Base-by-base conservation (phyloP, 352 stramenopile species). In the Saprolegnia parasitica region DNA sequence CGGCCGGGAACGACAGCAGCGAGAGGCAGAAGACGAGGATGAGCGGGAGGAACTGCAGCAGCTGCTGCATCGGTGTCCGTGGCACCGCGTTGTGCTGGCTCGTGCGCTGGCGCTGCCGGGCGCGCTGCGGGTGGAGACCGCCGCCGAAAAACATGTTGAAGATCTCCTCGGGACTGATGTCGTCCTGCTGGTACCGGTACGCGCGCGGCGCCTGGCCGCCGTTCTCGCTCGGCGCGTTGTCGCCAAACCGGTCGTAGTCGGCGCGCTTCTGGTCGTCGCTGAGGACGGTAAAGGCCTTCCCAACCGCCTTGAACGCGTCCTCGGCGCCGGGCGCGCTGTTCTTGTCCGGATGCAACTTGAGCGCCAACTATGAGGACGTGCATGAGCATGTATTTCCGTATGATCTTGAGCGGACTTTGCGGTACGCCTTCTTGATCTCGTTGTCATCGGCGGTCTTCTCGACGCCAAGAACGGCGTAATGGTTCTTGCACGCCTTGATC, bases 231-330 rank as follows among this genome's bases (percentile, higher is more conserved):
- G 82, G 79, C 56, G 75, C 74, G 45, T 55, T 65, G 54, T 92
- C 84, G 5, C 85, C 89, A 57, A 85, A 92, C 9, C 79, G 81
- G 56, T 96, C 88, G 65, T 96, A 97, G 66, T 96, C 81, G 49
- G 84, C 77, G 26, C 88, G 86, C 73, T 97, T 97, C 50, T 96
- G 81, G 0, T 83, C 78, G 72, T 97, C 90, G 50, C 88, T 96
- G 49, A 97, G 76, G 24, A 94, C 87, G 10, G 87, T 87, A 78
- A 99, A 99, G 15, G 97, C 97, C 39, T 97, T 91, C 65, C 87
- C 87, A 4, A 95, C 87, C 1, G 87, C 94, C 79, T 99, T 99
- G 81, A 99, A 99, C 32, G 96, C 96, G 71, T 99, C 96, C 74
- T 99, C 96, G 5, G 97, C 95, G 46, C 96, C 89, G 0, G 95